A percentile compares a stretch with the other conserved stretches of the same genome.
These are phyloP conservation scores for Pythium utonaiense DNA, from an alignment of 352 stramenopile species.

Conservation along the genomic window DNA sequence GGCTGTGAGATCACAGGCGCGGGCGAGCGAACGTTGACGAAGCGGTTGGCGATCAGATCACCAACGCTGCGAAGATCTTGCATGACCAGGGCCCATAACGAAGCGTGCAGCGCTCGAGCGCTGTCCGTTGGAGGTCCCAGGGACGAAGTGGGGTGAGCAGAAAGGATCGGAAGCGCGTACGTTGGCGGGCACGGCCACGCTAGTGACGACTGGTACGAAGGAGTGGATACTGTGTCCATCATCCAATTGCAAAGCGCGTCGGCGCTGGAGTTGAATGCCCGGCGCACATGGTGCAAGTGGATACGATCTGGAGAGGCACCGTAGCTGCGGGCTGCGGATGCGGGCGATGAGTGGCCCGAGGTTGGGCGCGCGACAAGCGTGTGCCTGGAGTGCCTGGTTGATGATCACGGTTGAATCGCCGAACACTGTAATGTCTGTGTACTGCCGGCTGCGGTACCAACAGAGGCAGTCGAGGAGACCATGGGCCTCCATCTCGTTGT, in stretches of 20 bases:
- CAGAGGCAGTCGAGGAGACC: constrained; percentile 13
- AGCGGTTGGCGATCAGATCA: not conserved
- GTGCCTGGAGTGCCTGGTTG: not conserved
- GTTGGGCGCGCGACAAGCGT: not conserved
- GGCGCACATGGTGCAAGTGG: constrained; percentile 3
- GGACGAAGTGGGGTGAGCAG: too few relatives aligned
- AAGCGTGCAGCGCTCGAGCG: not conserved
- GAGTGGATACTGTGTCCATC: constrained; percentile 10
- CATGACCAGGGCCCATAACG: not conserved
- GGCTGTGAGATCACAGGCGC: not conserved
- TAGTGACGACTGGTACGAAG: not conserved
- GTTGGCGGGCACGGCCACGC: not conserved
- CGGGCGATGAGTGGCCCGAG: constrained; percentile 12
- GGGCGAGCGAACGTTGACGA: not conserved
- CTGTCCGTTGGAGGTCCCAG: not conserved
- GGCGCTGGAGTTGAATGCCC: not conserved
- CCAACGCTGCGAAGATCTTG: not conserved
- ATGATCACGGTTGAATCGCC: constrained; percentile 23
- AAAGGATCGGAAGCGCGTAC: not conserved
- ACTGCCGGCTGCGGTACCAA: not conserved
- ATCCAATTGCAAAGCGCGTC: constrained; percentile 20
- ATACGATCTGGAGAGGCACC: not conserved
- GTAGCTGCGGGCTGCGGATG: constrained; percentile 16
- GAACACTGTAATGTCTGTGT: not conserved
- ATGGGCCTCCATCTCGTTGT: constrained; percentile 30